Conservation (phyloP, 768 basidiomycete species). For the Leccinum aurantiacum region DNA sequence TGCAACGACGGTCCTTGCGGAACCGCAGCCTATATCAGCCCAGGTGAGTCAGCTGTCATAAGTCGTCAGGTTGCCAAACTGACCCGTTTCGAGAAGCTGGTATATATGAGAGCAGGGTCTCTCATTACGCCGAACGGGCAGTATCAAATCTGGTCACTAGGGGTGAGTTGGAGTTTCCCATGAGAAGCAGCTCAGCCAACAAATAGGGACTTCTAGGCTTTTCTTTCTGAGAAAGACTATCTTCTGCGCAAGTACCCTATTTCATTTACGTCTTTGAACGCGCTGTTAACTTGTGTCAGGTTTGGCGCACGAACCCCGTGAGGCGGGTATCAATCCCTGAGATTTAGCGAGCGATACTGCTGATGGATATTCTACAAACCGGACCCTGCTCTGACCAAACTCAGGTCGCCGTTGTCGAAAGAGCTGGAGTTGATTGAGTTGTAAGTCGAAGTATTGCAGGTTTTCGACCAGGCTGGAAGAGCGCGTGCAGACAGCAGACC, state of each 20-base stretch:
- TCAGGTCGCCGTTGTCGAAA: neutral
- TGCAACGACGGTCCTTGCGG: no score
- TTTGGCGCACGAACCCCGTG: constrained; percentile 18
- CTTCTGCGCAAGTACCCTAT: constrained; percentile 8
- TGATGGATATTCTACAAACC: constrained; percentile 18
- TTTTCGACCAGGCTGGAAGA: no score
- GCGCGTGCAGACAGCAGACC: constrained; percentile 13
- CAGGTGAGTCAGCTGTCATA: no score
- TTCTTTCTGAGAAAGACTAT: neutral
- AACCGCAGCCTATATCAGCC: no score
- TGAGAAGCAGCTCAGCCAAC: constrained; percentile 14
- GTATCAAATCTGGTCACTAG: constrained; percentile 68
- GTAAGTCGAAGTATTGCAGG: constrained; percentile 5
- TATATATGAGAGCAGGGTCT: constrained; percentile 28
- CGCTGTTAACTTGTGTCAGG: constrained; percentile 7
- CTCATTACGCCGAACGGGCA: constrained; percentile 23
- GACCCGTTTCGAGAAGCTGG: no score
- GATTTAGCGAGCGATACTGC: constrained; percentile 15
- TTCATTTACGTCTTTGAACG: constrained; percentile 8
- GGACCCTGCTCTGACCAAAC: neutral
- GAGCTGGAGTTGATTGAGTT: constrained; percentile 8
- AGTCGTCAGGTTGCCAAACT: no score
- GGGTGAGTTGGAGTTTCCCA: constrained; percentile 54
- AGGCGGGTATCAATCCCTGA: constrained; percentile 18
- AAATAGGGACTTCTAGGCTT: constrained; percentile 7